A percentile compares a stretch with the other conserved stretches of the same genome.
phyloP scores from a whole-genome alignment of 2,329 filamentous ascomycete species.

The Aspergillus ustus region DNA sequence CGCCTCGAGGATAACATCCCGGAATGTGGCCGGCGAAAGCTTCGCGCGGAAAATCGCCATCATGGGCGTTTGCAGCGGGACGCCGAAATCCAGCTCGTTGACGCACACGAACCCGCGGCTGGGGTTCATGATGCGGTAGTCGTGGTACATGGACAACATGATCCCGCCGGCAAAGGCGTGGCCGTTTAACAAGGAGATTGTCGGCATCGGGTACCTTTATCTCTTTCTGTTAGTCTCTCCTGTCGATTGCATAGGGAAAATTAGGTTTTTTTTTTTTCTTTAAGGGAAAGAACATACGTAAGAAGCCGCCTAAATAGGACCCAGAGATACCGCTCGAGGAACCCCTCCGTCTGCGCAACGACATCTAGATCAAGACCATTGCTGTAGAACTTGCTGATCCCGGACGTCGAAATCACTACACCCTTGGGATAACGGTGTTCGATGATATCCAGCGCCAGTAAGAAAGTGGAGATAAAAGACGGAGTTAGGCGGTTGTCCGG shows the following conservation, averaged over 20 bases:
- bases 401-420: constrained; percentile 76
- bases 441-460: constrained; percentile 75
- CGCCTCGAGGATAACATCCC: constrained; percentile 73
- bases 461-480: constrained; percentile 68
- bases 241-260: not conserved
- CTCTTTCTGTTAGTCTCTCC: not conserved
- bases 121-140: constrained; percentile 79
- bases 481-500: constrained; percentile 78
- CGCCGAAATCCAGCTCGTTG: constrained; percentile 81
- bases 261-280: no score
- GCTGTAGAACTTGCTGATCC: constrained; percentile 77
- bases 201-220: constrained; percentile 78
- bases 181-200: constrained; percentile 76
- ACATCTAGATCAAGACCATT: constrained; percentile 80
- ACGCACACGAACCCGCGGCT: constrained; percentile 74
- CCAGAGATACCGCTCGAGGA: constrained; percentile 66
- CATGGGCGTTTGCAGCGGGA: constrained; percentile 76
- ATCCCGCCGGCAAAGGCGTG: constrained; percentile 83
- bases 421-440: constrained; percentile 71
- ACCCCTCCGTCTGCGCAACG: constrained; percentile 63
- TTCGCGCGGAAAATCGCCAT: constrained; percentile 75
- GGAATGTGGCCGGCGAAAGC: constrained; percentile 59
- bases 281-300: constrained; percentile 48
- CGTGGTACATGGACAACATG: constrained; percentile 80
- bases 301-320: constrained; percentile 67